Evolutionary conservation across 768 basidiomycete species (phyloP), one percentile per base, ranked within the genome.

Genomic region (Asterophora lycoperdoides): DNA sequence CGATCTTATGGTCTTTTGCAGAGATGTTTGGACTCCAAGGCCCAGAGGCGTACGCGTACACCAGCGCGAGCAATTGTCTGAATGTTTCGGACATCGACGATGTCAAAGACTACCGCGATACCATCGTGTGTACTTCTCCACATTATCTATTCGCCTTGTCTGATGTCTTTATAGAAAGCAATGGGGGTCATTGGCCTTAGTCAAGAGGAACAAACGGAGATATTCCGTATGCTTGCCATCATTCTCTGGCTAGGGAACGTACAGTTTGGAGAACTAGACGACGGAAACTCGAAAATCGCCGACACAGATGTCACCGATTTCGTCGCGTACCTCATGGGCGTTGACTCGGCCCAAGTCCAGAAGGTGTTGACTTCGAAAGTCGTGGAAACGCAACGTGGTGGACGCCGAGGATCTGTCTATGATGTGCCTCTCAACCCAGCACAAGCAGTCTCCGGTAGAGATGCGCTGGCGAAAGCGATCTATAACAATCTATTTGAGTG

Each of bases 401-500:
- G 96, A 6, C 77, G 93, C 37, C 70, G 96, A 66, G 96, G 94
- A 48, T 96, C 93, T 0, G 77, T 97, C n/a, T 98, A 98, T 62
- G 92, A 98, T 53, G 95, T 98, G 1, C 96, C 94, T 10, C 68
- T 92, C 28, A 99, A 98, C 61, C 88, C 89, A 8, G 77, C 94
- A 5, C 96, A 99, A 64, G 96, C 96, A 2, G 70, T 70, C 0
- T 80, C 94, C 1, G 93, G 91, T 17, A 73, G 94, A 49, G 92
- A 98, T 68, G 96, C 96, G 1, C 72, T 99, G 33, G 74, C 95
- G 4, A 95, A 98, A 65, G 95, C 93, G 13, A 84, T 99, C 55
- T 99, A 99, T 69, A 97, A 94, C 71, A 97, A 98, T 65, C 72
- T 97, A 3, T 98, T 99, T 64, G 95, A 99, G 63, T 99, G 96